Evolutionary conservation across 73 alveolate species (phyloP).

Genomic region (Stentor coeruleus): DNA sequence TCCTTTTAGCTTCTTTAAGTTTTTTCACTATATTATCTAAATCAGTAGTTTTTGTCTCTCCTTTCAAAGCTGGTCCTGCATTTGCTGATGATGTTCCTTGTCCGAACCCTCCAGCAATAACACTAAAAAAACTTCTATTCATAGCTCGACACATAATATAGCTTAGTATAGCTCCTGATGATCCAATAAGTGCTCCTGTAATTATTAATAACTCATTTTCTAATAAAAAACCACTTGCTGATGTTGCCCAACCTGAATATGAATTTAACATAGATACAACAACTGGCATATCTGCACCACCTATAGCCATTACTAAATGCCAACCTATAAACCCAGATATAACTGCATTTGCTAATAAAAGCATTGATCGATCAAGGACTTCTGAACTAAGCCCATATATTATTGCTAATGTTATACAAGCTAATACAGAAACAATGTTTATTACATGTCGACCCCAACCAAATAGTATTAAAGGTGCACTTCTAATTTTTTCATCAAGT

Average conservation of each 20-base stretch:
- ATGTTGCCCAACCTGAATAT: conserved; percentile 72
- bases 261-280: conserved; percentile 74
- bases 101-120: conserved; percentile 60
- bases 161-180: conserved; percentile 78
- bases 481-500: conserved; percentile 32
- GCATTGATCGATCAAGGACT: neutral
- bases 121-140: conserved; percentile 58
- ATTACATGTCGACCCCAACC: conserved; percentile 27
- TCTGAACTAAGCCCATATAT: neutral
- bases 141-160: conserved; percentile 85
- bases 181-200: conserved; percentile 70
- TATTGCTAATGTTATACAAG: conserved; percentile 3
- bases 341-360: neutral
- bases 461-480: conserved; percentile 13
- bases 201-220: conserved; percentile 58
- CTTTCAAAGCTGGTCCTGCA: conserved; percentile 1
- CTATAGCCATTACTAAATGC: conserved; percentile 62
- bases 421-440: neutral
- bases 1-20: conserved; percentile 29
- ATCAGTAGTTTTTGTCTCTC: conserved; percentile 35
- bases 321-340: conserved; percentile 18
- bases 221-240: conserved; percentile 75
- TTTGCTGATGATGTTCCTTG: conserved; percentile 27
- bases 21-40: conserved; percentile 42
- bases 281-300: conserved; percentile 94